Evolutionary conservation across 306 rosid species (phyloP).

Genomic region (Trifolium repens): DNA sequence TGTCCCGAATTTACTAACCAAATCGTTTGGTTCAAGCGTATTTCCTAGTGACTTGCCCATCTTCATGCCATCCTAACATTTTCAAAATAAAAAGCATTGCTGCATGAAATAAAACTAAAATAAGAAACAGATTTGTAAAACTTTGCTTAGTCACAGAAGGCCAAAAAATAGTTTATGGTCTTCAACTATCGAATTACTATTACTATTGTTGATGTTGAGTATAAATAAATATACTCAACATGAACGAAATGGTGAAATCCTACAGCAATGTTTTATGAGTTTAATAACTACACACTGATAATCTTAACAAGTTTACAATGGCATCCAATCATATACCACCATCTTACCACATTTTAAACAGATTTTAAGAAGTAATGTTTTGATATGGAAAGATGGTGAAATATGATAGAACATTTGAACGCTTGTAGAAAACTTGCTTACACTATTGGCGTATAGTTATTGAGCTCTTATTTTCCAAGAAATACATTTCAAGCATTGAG

Average conservation of each 20-base stretch:
- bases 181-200: constrained; percentile 14
- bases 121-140: constrained; percentile 50
- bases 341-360: no score
- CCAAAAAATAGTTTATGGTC: constrained; percentile 21
- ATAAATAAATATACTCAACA: background rate
- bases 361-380: background rate
- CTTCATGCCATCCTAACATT: constrained; percentile 97
- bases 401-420: background rate
- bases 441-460: background rate
- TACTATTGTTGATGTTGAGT: constrained; percentile 20
- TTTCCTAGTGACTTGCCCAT: constrained; percentile 97
- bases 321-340: background rate
- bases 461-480: background rate
- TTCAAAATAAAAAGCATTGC: constrained; percentile 70
- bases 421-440: background rate
- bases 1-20: constrained; percentile 80
- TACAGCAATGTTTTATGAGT: background rate
- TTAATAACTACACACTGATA: background rate
- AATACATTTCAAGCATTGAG: constrained; percentile 1
- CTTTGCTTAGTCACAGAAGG: constrained; percentile 25
- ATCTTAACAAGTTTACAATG: background rate
- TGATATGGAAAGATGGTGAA: background rate
- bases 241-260: no score
- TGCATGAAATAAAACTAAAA: constrained; percentile 69
- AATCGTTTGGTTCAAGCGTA: constrained; percentile 94